These are phyloP conservation scores for Suillus brevipes DNA, from an alignment of 768 basidiomycete species.

Conservation along the genomic window DNA sequence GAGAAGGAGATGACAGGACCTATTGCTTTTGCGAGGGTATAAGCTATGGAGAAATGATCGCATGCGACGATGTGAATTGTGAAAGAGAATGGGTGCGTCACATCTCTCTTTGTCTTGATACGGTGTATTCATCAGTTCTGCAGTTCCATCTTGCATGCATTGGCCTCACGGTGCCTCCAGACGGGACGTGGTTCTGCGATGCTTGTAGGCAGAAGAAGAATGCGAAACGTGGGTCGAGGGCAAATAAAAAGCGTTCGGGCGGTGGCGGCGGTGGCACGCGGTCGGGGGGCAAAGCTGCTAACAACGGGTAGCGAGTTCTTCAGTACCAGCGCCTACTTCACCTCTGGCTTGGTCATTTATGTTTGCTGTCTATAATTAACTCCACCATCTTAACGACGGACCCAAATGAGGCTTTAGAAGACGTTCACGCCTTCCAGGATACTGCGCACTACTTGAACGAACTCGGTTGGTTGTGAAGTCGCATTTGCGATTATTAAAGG, in stretches of 20 bases:
- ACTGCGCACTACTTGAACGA: background rate
- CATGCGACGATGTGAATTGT: slow-evolving; percentile 81
- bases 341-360: slow-evolving; percentile 1
- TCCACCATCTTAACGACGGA: background rate
- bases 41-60: slow-evolving; percentile 95
- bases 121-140: slow-evolving; percentile 12
- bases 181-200: slow-evolving; percentile 77
- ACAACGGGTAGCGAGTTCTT: slow-evolving; percentile 25
- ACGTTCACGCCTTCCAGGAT: background rate
- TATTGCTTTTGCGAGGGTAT: slow-evolving; percentile 87
- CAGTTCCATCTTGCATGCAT: slow-evolving; percentile 84
- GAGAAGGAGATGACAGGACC: slow-evolving; percentile 55
- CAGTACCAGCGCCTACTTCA: background rate
- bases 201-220: slow-evolving; percentile 57
- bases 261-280: slow-evolving; percentile 23
- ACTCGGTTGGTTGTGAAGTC: background rate
- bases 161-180: slow-evolving; percentile 63
- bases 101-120: slow-evolving; percentile 11
- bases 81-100: slow-evolving; percentile 84
- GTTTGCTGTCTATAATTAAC: slow-evolving; percentile 2
- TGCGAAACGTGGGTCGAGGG: slow-evolving; percentile 48
- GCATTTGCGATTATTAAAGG: background rate
- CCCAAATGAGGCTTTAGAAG: background rate
- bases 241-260: slow-evolving; percentile 52
- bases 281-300: slow-evolving; percentile 30